These are phyloP conservation scores for Alternaria dauci DNA, from an alignment of 2,329 filamentous ascomycete species.

Conservation along the genomic window DNA sequence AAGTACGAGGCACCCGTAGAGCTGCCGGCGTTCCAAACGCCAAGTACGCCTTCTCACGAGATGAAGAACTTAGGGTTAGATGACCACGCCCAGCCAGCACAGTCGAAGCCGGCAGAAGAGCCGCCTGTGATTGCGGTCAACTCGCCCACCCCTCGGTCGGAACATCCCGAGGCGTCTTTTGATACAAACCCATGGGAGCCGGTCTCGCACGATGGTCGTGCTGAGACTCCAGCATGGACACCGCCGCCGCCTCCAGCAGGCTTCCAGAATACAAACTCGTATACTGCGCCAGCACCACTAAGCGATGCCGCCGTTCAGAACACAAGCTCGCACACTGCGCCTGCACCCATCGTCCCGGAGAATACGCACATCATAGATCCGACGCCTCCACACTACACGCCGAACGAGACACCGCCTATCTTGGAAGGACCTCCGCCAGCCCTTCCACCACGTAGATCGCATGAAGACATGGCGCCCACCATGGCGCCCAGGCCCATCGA, in stretches of 20 bases:
- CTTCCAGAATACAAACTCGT: background rate
- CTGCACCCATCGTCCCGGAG: constrained; percentile 37
- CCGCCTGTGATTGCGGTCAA: constrained; percentile 43
- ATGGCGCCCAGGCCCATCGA: constrained; percentile 48
- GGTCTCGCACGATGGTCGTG: constrained; percentile 4
- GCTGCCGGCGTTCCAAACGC: constrained; percentile 53
- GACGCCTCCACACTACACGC: constrained; percentile 17
- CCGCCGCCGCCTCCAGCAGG: background rate
- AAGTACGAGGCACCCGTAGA: constrained; percentile 50
- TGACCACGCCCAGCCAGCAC: constrained; percentile 21
- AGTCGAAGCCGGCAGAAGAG: constrained; percentile 30
- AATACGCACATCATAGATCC: constrained; percentile 36
- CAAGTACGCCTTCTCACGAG: constrained; percentile 49
- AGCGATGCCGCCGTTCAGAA: constrained; percentile 9
- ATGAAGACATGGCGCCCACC: constrained; percentile 45
- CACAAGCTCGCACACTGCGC: constrained; percentile 28
- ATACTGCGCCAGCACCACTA: background rate
- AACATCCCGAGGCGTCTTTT: constrained; percentile 35
- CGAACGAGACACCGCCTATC: constrained; percentile 6
- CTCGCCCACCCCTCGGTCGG: constrained; percentile 25
- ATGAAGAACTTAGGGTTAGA: constrained; percentile 50
- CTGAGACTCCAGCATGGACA: background rate
- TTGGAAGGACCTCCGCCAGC: constrained; percentile 41
- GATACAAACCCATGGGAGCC: constrained; percentile 41
- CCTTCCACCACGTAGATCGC: constrained; percentile 43